Conservation (phyloP, 371 early-diverging fungal species). For the Mucor irregularis region DNA sequence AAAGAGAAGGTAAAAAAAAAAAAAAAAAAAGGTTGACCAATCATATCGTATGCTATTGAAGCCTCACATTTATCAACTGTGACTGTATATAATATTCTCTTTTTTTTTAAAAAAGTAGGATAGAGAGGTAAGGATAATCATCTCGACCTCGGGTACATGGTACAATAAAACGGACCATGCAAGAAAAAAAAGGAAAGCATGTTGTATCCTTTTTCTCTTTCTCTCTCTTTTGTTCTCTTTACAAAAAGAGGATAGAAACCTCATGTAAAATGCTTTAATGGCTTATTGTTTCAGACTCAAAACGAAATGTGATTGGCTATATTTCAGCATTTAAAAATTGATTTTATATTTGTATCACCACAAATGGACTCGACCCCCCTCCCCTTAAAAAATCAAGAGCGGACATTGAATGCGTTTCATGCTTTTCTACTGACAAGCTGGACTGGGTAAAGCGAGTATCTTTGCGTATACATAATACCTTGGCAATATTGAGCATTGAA, state of each 20-base stretch:
- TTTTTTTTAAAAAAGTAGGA: background rate
- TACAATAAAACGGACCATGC: background rate
- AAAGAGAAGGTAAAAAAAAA: slow-evolving; percentile 12
- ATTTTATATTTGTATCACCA: slow-evolving; percentile 12
- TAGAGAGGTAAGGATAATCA: background rate
- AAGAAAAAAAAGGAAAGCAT: background rate
- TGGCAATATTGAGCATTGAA: no score
- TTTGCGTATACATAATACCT: no score
- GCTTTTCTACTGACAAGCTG: no score
- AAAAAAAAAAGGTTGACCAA: slow-evolving; percentile 20
- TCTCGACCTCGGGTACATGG: no score
- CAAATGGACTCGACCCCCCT: background rate
- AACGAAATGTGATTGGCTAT: slow-evolving; percentile 5
- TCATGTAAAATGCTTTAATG: slow-evolving; percentile 30
- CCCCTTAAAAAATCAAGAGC: no score
- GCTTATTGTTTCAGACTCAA: slow-evolving; percentile 28
- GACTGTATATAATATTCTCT: slow-evolving; percentile 5
- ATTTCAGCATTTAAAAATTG: slow-evolving; percentile 15
- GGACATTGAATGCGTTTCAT: no score
- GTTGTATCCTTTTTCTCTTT: no score
- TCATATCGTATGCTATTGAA: slow-evolving; percentile 10
- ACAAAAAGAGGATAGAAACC: no score
- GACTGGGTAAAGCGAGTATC: no score
- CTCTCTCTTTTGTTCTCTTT: no score
- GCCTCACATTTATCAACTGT: slow-evolving; percentile 12